Percentiles rank a stretch among this genome's conserved stretches.
These are phyloP conservation scores for Mortierella alpina DNA, from an alignment of 192 early-diverging fungal genomes.

Conservation along the genomic window DNA sequence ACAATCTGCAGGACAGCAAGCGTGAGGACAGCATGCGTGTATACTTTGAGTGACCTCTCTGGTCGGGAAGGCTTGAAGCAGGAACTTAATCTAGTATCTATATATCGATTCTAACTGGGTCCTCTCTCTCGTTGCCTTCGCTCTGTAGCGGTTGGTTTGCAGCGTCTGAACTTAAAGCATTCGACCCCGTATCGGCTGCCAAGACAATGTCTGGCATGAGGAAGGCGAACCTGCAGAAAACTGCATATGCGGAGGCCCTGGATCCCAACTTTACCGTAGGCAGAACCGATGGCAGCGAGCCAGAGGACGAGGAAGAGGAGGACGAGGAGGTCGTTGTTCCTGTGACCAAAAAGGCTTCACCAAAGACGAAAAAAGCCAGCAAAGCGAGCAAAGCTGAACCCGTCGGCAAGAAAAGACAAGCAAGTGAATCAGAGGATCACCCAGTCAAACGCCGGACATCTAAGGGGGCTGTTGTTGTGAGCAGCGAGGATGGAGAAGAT, in stretches of 20 bases:
- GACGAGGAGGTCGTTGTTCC: slow-evolving; percentile 24
- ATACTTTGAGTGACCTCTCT: too few species aligned
- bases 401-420: slow-evolving; percentile 34
- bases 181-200: slow-evolving; percentile 44
- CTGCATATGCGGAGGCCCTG: slow-evolving; percentile 36
- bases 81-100: too few species aligned
- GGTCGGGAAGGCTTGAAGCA: too few species aligned
- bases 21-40: too few species aligned
- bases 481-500: slow-evolving; percentile 41
- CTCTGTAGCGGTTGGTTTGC: slow-evolving; percentile 56
- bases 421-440: slow-evolving; percentile 23
- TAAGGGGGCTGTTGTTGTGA: slow-evolving; percentile 29
- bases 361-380: slow-evolving; percentile 29
- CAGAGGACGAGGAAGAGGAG: slow-evolving; percentile 27
- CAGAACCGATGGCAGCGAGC: not conserved
- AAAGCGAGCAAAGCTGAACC: slow-evolving; percentile 21
- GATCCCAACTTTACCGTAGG: slow-evolving; percentile 30
- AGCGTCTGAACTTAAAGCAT: slow-evolving; percentile 45
- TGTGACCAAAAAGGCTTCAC: slow-evolving; percentile 17
- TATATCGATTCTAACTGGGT: too few species aligned
- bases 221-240: slow-evolving; percentile 29
- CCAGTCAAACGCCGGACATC: slow-evolving; percentile 33
- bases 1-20: too few species aligned
- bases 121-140: not conserved
- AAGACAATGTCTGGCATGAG: slow-evolving; percentile 32